phyloP scores from a whole-genome alignment of 1,284 basidiomycete genomes.

The Marasmius tenuissimus region DNA sequence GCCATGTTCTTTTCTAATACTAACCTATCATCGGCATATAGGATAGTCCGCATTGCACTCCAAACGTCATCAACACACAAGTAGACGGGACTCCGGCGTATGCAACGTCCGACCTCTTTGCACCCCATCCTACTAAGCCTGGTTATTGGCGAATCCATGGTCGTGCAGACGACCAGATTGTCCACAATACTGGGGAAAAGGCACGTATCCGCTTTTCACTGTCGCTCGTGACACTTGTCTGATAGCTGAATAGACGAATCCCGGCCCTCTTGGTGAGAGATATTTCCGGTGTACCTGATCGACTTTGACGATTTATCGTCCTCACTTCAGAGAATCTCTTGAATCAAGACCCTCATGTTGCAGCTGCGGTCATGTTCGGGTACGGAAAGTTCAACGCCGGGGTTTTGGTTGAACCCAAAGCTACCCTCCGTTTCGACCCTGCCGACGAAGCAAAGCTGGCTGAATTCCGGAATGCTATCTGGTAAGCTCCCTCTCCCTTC shows the following conservation, averaged over 20 bases:
- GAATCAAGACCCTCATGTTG: conserved; percentile 22
- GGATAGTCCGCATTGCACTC: conserved; percentile 1
- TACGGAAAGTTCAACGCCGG: conserved; percentile 30
- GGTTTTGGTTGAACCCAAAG: conserved; percentile 28
- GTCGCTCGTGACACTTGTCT: background rate
- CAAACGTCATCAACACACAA: conserved; percentile 18
- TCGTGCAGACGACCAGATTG: conserved; percentile 51
- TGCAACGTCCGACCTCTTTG: conserved; percentile 40
- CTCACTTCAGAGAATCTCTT: conserved; percentile 24
- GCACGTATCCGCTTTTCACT: conserved; percentile 21
- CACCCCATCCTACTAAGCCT: conserved; percentile 42
- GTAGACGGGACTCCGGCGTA: conserved; percentile 23
- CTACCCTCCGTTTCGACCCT: conserved; percentile 22
- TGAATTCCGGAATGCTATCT: conserved; percentile 24
- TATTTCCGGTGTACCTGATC: too few species aligned
- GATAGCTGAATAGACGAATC: conserved; percentile 31
- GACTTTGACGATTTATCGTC: too few species aligned
- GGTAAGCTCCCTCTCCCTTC: conserved; percentile 15
- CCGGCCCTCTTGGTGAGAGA: conserved; percentile 32
- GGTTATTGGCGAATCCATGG: conserved; percentile 46
- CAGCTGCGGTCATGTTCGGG: conserved; percentile 30
- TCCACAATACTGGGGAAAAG: conserved; percentile 53
- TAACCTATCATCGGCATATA: background rate
- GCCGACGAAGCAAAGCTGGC: conserved; percentile 14
- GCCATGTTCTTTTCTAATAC: too few species aligned